A percentile compares a stretch with the other conserved stretches of the same genome.
phyloP scores from a whole-genome alignment of 371 early-diverging fungal species.

The Mycotypha africana region DNA sequence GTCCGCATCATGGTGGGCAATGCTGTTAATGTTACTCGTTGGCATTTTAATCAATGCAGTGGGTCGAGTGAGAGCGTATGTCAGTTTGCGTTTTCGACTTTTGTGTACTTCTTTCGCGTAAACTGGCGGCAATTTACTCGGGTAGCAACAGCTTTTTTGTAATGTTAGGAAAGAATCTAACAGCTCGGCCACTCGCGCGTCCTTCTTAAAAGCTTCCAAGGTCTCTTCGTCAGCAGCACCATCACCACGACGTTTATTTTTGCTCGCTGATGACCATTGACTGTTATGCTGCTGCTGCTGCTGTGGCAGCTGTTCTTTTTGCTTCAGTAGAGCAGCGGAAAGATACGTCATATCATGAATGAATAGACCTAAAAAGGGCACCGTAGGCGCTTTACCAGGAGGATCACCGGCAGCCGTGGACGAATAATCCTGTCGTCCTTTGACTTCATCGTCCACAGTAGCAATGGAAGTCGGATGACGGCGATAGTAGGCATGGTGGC shows the following conservation, averaged over 20 bases:
- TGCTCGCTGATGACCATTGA: constrained; percentile 5
- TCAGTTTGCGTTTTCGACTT: constrained; percentile 37
- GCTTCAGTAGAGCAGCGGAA: constrained; percentile 30
- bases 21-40: too few species aligned
- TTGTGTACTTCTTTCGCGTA: constrained; percentile 51
- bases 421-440: background rate
- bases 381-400: constrained; percentile 39
- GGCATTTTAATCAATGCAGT: constrained; percentile 9
- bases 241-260: background rate
- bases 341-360: constrained; percentile 79
- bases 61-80: constrained; percentile 32
- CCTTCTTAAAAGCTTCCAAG: constrained; percentile 8
- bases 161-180: constrained; percentile 43
- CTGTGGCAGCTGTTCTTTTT: too few species aligned
- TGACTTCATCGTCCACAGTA: background rate
- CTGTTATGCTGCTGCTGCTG: constrained; percentile 14
- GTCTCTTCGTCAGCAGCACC: too few species aligned
- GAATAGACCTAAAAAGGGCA: constrained; percentile 75
- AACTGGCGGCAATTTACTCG: constrained; percentile 40
- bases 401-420: background rate
- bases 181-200: constrained; percentile 45
- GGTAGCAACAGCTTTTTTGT: constrained; percentile 57
- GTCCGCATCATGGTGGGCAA: constrained; percentile 15
- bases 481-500: too few species aligned
- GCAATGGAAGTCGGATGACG: constrained; percentile 3